A percentile compares a stretch with the other conserved stretches of the same genome.
These are phyloP conservation scores for Malus asiatica DNA, from an alignment of 306 rosid species.

Conservation along the genomic window DNA sequence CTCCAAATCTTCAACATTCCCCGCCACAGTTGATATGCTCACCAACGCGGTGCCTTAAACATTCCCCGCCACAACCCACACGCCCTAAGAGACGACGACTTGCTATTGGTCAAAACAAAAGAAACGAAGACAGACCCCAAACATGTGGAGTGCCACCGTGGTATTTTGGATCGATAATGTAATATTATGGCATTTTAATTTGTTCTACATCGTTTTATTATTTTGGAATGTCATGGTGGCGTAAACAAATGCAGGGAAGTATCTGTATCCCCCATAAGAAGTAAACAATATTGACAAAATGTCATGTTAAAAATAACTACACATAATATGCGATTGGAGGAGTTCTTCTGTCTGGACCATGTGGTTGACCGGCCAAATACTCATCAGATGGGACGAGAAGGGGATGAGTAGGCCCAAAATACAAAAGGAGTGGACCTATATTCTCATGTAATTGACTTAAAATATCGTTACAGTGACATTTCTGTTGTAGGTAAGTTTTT, in stretches of 20 bases:
- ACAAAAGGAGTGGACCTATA: background rate
- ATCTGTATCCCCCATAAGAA: too few relatives aligned
- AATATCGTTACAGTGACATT: background rate
- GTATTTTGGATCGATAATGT: background rate
- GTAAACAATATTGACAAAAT: background rate
- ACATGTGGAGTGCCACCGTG: background rate
- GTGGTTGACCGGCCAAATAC: background rate
- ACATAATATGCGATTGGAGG: too few relatives aligned
- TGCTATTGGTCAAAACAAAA: too few relatives aligned
- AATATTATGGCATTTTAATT: too few relatives aligned
- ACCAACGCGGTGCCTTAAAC: background rate
- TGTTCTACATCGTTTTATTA: too few relatives aligned
- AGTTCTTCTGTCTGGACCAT: background rate
- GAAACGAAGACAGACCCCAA: background rate
- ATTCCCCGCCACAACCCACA: background rate
- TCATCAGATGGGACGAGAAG: background rate
- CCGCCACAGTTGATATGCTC: background rate
- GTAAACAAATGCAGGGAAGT: too few relatives aligned
- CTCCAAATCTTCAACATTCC: too few relatives aligned
- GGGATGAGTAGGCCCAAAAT: background rate
- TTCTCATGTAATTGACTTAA: too few relatives aligned
- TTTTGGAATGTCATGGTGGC: background rate
- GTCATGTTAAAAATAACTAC: too few relatives aligned
- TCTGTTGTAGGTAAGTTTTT: too few relatives aligned
- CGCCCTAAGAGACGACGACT: background rate